A percentile compares a stretch with the other conserved stretches of the same genome.
Evolutionary conservation across 2,329 filamentous ascomycete species (phyloP).

Genomic region (Xylariales sp.): DNA sequence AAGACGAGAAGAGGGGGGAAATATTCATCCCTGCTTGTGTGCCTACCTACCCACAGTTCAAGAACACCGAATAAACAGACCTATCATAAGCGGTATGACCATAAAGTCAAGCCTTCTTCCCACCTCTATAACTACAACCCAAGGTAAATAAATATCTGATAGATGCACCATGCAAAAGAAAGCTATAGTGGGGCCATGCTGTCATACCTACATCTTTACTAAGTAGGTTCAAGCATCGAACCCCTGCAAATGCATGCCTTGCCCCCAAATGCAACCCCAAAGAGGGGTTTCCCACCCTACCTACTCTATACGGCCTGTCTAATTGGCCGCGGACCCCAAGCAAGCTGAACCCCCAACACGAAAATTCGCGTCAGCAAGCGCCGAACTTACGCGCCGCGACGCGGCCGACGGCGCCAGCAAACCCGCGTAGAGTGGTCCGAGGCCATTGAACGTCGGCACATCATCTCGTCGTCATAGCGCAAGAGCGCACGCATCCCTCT

Average conservation of each 20-base stretch:
- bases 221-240: conserved; percentile 1
- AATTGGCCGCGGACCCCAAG: conserved; percentile 14
- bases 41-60: no score
- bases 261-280: background rate
- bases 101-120: no score
- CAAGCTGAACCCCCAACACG: conserved; percentile 17
- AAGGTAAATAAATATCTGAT: no score
- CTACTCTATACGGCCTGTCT: background rate
- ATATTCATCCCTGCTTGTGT: no score
- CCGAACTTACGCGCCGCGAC: conserved; percentile 28
- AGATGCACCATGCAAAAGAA: background rate
- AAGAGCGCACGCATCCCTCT: background rate
- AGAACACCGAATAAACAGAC: no score
- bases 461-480: background rate
- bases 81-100: no score
- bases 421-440: conserved; percentile 32
- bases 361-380: conserved; percentile 32
- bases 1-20: no score
- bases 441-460: conserved; percentile 5
- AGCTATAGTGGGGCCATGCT: conserved; percentile 7
- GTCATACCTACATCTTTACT: background rate
- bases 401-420: conserved; percentile 17
- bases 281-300: conserved; percentile 21
- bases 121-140: no score
- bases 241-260: background rate